Percentiles rank a stretch among this genome's conserved stretches.
Conservation (phyloP, 2,329 filamentous ascomycete genomes). For the Ophiostoma piceae region DNA sequence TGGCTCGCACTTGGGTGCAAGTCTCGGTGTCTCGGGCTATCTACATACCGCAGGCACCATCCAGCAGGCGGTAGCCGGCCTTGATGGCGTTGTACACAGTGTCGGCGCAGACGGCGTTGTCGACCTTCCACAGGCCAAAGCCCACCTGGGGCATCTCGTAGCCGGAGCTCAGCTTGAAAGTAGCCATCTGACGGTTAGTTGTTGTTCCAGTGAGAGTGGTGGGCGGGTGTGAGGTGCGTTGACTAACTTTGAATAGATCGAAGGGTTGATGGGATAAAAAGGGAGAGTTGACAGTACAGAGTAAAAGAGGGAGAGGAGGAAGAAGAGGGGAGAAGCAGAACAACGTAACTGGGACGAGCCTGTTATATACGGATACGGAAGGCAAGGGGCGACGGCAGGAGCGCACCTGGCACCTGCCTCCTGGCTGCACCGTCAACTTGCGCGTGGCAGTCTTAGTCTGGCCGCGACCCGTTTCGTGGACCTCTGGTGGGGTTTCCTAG, state of each 20-base stretch:
- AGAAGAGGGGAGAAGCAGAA: neutral
- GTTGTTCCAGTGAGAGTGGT: neutral
- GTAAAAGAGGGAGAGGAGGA: neutral
- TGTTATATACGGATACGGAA: constrained; percentile 12
- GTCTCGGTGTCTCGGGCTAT: neutral
- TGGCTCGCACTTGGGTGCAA: neutral
- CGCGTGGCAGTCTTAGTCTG: neutral
- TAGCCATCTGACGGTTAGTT: constrained; percentile 29
- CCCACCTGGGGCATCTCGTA: constrained; percentile 69
- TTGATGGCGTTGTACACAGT: constrained; percentile 72
- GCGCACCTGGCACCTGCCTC: constrained; percentile 8
- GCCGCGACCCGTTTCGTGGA: constrained; percentile 11
- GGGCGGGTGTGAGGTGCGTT: neutral
- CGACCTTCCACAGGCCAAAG: constrained; percentile 80
- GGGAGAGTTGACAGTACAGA: neutral
- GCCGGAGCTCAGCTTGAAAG: constrained; percentile 60
- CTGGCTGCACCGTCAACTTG: neutral
- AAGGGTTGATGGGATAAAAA: neutral
- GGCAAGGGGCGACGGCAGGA: constrained; percentile 8
- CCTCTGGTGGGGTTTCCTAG: constrained; percentile 3
- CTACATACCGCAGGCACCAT: constrained; percentile 54
- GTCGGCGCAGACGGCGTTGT: constrained; percentile 66
- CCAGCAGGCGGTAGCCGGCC: constrained; percentile 55
- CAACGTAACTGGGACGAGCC: neutral
- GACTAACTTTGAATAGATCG: constrained; percentile 1